Evolutionary conservation across 2,329 filamentous ascomycete species (phyloP), one percentile per base, ranked within the genome.

Genomic region (Stachybotrys echinatus): DNA sequence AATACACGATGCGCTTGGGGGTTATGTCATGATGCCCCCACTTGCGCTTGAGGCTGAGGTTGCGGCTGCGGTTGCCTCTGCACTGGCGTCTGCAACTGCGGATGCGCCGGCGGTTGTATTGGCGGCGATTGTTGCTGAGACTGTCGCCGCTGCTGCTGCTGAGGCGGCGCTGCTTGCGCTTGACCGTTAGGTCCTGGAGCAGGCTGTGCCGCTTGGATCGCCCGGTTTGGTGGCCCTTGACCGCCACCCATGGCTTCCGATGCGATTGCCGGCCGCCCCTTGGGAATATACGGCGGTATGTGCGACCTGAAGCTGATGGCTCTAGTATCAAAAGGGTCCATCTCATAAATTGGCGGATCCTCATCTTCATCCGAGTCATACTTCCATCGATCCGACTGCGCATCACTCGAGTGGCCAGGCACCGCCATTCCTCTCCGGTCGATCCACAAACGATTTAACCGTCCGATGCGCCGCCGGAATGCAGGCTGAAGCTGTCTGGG

Each of bases 331-430:
- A 78, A 85, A 37, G 86, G 88, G 63, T 96, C 90, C 51, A 92
- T 78, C 49, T 85, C 80, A 72, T 91, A 91, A 52, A 84, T 75
- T 21, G 85, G 77, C 49, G 85, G 81, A 48, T 92, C 87, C 44
- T 95, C 89, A 55, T 92, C 89, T 53, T 91, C 89, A 59, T 95
- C 89, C 22, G 86, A 85, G 62, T 95, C 89, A 70, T 89, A 95
- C 70, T 91, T 95, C 80, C 88, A 96, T 53, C 85, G 81, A 63
- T 92, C 88, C 22, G 70, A 72, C 50, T 77, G 70, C 46, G 75
- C 65, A 21, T 68, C 65, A 42, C 65, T 61, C 38, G 77, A 69
- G 61, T 67, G 67, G 65, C 70, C 73, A 63, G 38, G 38, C 47
- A 74, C 78, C 42, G 67, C 54, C 63, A 90, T 74, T 50, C 86